Conservation (phyloP, 305 asterid species). For the Solanum hybrid region DNA sequence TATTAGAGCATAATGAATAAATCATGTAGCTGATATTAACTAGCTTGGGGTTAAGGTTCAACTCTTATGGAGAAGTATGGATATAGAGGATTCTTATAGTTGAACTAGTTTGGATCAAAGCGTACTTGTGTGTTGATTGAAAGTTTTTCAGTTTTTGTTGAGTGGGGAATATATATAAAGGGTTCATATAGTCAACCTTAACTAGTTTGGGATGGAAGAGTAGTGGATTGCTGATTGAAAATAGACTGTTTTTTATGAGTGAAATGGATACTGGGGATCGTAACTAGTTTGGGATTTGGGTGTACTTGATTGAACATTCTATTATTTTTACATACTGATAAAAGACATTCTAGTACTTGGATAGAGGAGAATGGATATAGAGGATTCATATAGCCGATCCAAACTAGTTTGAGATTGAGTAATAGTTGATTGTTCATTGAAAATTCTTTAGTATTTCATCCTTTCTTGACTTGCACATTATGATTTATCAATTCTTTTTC, state of each 20-base stretch:
- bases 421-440: background rate
- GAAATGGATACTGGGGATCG: background rate
- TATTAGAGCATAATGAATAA: background rate
- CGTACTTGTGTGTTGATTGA: background rate
- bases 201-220: background rate
- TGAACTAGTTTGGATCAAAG: background rate
- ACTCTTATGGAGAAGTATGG: background rate
- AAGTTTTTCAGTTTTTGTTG: background rate
- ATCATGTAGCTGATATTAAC: background rate
- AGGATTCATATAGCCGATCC: background rate
- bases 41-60: background rate
- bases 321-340: background rate
- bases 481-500: background rate
- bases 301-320: background rate
- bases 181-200: background rate
- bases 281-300: background rate
- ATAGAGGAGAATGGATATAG: background rate
- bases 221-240: background rate
- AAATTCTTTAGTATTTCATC: background rate
- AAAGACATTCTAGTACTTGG: background rate
- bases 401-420: background rate
- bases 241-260: background rate
- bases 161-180: background rate
- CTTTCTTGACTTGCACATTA: background rate
- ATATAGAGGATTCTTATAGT: background rate